These are phyloP conservation scores for Ailanthus altissimus DNA, from an alignment of 345 rosid species.

Conservation along the genomic window DNA sequence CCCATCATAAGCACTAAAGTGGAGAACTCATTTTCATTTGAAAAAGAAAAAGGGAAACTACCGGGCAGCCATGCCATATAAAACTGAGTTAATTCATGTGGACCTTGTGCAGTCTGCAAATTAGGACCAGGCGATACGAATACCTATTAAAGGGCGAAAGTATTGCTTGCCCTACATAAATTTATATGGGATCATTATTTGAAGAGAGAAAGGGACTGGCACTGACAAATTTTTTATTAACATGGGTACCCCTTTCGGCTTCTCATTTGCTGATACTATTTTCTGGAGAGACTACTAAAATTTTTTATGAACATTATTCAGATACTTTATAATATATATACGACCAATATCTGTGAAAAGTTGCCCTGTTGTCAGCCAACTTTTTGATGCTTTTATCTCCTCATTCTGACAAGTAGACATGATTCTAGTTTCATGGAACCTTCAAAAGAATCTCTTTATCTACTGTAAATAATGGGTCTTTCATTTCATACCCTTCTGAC, in stretches of 20 bases:
- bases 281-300: background rate
- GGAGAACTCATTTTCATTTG: too few species aligned
- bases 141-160: conserved; percentile 2
- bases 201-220: conserved; percentile 25
- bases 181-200: conserved; percentile 14
- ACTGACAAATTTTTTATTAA: background rate
- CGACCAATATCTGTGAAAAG: background rate
- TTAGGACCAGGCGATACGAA: conserved; percentile 12
- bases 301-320: background rate
- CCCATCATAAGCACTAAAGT: background rate
- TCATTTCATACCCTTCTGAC: background rate
- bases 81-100: conserved; percentile 15
- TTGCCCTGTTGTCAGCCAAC: background rate
- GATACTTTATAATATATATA: background rate
- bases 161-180: background rate
- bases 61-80: background rate
- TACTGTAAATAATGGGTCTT: background rate
- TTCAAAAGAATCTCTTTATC: conserved; percentile 15
- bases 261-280: background rate
- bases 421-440: conserved; percentile 25
- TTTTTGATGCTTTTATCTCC: conserved; percentile 18
- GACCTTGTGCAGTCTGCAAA: conserved; percentile 11
- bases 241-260: background rate
- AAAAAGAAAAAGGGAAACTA: background rate
- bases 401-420: conserved; percentile 15